Base-by-base conservation (phyloP, 768 basidiomycete species). In the Kwoniella mangroviensis region DNA sequence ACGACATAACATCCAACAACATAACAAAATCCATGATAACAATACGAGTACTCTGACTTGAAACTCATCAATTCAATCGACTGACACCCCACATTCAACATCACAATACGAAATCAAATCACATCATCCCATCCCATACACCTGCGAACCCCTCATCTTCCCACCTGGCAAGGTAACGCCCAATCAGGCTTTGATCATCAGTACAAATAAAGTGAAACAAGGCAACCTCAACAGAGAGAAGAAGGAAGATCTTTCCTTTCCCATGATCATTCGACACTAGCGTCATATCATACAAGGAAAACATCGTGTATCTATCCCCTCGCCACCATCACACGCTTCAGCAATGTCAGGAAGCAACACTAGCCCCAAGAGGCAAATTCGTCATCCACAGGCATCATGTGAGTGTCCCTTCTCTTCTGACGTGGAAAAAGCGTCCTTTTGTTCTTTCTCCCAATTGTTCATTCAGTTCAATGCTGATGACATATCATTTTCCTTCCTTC, bases 331-430 rank as follows among this genome's bases (percentile, higher is more conserved):
- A 55, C n/a, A 12, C 53, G 11, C 21, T 55, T 26, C 24, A 17
- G 5, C 49, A 51, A 72, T 69, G 68, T 66, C 68, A 34, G 68
- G 59, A n/a, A 65, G 63, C 28, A 78, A 78, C 58, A 78, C 75
- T 51, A 76, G 75, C 66, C 79, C 79, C 5, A 78, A 78, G 60
- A 72, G 76, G 63, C 81, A 83, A 69, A 83, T 83, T 40, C 73
- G 78, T 57, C 82, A 83, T 75, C 82, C 82, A 17, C 82, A 83
- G 67, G 72, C 75, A 49, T 65, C 74, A 24, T 83, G 82, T 83
- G 56, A 73, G 82, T 78, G 7, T 22, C 26, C 17, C 9, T 22
- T 60, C 21, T 41, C 12, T 19, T 19, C 22, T 22, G 34, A 60
- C 59, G 21, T 60, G 34, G 42, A 49, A 26, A 45, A 64, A 12